Evolutionary conservation across 2,329 filamentous ascomycete species (phyloP).

Genomic region (Ophiostoma quercus): DNA sequence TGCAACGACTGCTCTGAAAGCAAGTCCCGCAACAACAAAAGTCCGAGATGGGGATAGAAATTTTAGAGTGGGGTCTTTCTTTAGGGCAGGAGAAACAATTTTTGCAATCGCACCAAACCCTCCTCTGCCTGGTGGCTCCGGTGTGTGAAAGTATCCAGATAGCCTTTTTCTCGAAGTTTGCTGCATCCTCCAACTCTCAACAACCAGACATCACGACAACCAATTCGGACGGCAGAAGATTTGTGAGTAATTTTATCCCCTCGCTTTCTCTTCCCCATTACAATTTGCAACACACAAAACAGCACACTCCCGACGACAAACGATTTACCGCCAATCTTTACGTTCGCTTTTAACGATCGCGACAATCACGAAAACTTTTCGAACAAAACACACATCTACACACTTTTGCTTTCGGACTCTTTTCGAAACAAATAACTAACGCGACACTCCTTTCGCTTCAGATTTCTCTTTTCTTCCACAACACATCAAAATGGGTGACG

Average conservation of each 20-base stretch:
- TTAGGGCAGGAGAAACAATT: slow-evolving; percentile 29
- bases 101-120: slow-evolving; percentile 29
- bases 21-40: slow-evolving; percentile 23
- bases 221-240: slow-evolving; percentile 23
- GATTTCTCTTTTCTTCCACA: slow-evolving; percentile 21
- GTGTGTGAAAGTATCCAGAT: slow-evolving; percentile 23
- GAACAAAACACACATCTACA: not conserved
- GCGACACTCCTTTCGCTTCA: slow-evolving; percentile 14
- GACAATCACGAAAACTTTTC: slow-evolving; percentile 2
- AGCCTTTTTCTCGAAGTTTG: slow-evolving; percentile 23
- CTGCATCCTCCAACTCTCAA: slow-evolving; percentile 24
- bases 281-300: slow-evolving; percentile 12
- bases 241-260: slow-evolving; percentile 23
- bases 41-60: slow-evolving; percentile 25
- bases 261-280: slow-evolving; percentile 2
- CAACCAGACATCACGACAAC: slow-evolving; percentile 26
- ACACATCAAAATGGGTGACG: slow-evolving; percentile 70
- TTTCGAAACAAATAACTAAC: slow-evolving; percentile 19
- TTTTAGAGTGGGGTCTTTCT: slow-evolving; percentile 21
- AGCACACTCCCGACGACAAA: not conserved
- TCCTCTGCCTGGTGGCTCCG: slow-evolving; percentile 16
- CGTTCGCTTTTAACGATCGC: slow-evolving; percentile 8
- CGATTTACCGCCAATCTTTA: not conserved
- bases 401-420: not conserved
- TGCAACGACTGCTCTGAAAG: not conserved